Conservation (phyloP, 129 eudicot genomes). For the Silybum marianum region DNA sequence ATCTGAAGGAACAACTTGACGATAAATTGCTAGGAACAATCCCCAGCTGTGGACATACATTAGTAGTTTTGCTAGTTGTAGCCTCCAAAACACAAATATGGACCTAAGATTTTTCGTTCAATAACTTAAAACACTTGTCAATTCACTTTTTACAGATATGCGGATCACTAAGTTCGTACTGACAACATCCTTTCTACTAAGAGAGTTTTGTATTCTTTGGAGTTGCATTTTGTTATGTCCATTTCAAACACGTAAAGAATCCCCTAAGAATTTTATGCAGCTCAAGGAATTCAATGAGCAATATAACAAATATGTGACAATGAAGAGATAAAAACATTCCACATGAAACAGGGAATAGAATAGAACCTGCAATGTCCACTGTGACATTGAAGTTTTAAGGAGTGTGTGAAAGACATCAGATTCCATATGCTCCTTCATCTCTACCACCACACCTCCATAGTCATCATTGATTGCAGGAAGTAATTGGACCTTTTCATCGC, state of each 20-base stretch:
- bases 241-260: background rate
- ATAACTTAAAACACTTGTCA: conserved; percentile 2
- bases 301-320: background rate
- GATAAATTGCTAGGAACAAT: background rate
- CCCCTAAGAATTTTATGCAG: background rate
- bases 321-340: background rate
- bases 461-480: conserved; percentile 65
- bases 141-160: background rate
- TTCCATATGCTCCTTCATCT: conserved; percentile 68
- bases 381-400: conserved; percentile 62
- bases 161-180: background rate
- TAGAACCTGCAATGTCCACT: conserved; percentile 70
- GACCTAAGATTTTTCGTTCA: background rate
- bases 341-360: background rate
- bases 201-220: background rate
- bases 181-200: background rate
- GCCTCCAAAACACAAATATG: conserved; percentile 1
- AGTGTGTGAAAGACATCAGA: conserved; percentile 35
- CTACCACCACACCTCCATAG: conserved; percentile 67
- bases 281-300: background rate
- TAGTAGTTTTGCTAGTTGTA: background rate
- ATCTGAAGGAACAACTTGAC: background rate
- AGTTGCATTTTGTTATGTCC: background rate
- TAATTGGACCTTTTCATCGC: conserved; percentile 30
- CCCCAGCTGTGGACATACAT: background rate